Conservation (phyloP, 2,329 filamentous ascomycete species). For the Ceratocystis ficicola region DNA sequence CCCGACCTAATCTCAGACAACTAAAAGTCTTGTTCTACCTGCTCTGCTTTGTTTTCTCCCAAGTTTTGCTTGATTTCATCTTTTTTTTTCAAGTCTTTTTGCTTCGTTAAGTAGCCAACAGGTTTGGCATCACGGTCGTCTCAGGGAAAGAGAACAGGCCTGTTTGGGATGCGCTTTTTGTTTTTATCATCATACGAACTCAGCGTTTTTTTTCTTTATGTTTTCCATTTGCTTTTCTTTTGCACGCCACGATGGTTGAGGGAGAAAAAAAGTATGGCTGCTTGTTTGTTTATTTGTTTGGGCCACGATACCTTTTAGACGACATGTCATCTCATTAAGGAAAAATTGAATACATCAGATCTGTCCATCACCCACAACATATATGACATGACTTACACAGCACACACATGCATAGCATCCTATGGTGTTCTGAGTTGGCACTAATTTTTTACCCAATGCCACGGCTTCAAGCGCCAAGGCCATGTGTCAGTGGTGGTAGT, state of each 20-base stretch:
- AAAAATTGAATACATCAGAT: slow-evolving; percentile 15
- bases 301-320: slow-evolving; percentile 20
- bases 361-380: slow-evolving; percentile 6
- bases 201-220: slow-evolving; percentile 14
- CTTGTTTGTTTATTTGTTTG: slow-evolving; percentile 12
- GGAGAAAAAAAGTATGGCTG: background rate
- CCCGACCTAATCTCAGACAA: slow-evolving; percentile 49
- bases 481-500: background rate
- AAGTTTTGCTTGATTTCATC: slow-evolving; percentile 14
- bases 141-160: slow-evolving; percentile 16
- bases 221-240: slow-evolving; percentile 15
- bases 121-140: slow-evolving; percentile 21
- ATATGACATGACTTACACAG: background rate
- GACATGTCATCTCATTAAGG: slow-evolving; percentile 2
- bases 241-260: slow-evolving; percentile 1
- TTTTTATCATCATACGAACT: background rate
- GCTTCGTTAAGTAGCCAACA: slow-evolving; percentile 17
- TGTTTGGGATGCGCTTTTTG: slow-evolving; percentile 5
- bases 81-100: slow-evolving; percentile 12
- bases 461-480: background rate
- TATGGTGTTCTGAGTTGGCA: background rate
- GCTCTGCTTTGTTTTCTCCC: slow-evolving; percentile 5
- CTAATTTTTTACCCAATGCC: background rate
- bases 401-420: background rate
- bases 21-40: slow-evolving; percentile 13